These are phyloP conservation scores for Selaginella tamariscina DNA, from an alignment of 75 land plant genomes.

Conservation along the genomic window DNA sequence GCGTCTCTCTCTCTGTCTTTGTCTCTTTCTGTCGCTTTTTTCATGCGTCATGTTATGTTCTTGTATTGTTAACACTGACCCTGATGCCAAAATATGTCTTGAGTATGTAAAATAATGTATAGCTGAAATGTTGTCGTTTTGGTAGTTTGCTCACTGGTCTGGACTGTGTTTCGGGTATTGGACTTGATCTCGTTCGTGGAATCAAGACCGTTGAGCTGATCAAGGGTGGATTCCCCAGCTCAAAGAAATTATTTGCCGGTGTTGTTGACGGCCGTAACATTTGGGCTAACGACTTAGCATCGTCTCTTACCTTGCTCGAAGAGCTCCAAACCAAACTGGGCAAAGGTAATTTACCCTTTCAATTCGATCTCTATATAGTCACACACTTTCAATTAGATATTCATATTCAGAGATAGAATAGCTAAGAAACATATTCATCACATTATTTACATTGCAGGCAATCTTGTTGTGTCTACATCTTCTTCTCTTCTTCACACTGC, in stretches of 20 bases:
- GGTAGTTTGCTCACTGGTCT: conserved; percentile 27
- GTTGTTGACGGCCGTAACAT: conserved; percentile 48
- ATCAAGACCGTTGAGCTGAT: conserved; percentile 33
- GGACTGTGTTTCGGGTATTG: conserved; percentile 33
- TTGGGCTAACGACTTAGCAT: conserved; percentile 43
- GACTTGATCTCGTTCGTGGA: conserved; percentile 42
- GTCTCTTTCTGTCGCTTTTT: conserved; percentile 17
- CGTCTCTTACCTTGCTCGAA: conserved; percentile 31
- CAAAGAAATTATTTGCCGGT: conserved; percentile 45
- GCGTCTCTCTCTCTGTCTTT: neutral
- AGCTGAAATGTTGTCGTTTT: neutral
- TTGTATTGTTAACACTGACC: conserved; percentile 2
- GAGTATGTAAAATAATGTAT: neutral
- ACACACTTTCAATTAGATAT: neutral
- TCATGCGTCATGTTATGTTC: conserved; percentile 17
- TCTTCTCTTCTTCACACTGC: conserved; percentile 74
- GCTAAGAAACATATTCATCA: too few species aligned
- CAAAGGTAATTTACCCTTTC: conserved; percentile 37
- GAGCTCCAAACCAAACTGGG: conserved; percentile 41
- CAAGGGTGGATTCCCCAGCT: conserved; percentile 31
- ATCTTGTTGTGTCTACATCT: conserved; percentile 68
- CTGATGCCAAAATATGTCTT: neutral
- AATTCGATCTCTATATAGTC: neutral
- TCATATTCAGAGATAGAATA: neutral
- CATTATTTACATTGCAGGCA: conserved; percentile 28